Evolutionary conservation across 441 rosid species (phyloP).

Genomic region (Populus tomentosa): DNA sequence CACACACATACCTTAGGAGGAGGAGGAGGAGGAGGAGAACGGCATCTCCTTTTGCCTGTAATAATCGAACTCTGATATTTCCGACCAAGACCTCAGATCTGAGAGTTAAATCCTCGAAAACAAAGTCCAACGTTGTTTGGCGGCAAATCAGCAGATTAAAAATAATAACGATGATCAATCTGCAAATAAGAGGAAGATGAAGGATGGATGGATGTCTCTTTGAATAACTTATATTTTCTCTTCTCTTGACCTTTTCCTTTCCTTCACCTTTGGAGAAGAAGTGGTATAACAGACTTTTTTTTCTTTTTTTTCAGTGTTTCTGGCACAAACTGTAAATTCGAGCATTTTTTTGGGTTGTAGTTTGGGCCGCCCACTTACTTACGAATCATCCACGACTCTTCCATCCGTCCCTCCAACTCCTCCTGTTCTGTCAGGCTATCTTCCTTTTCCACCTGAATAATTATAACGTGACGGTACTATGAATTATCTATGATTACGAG

Average conservation of each 20-base stretch:
- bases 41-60: neutral
- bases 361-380: conserved; percentile 32
- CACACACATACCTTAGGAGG: neutral
- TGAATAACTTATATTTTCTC: neutral
- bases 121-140: neutral
- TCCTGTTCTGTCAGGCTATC: neutral
- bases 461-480: neutral
- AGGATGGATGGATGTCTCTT: neutral
- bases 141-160: neutral
- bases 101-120: neutral
- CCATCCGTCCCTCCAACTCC: neutral
- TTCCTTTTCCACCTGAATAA: neutral
- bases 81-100: neutral
- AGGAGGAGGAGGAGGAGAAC: neutral
- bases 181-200: neutral
- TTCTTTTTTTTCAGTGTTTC: conserved; percentile 22
- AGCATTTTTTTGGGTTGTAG: neutral
- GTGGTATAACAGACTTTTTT: neutral
- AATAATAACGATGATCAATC: neutral
- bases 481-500: neutral
- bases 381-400: conserved; percentile 62
- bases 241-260: conserved; percentile 4
- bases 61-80: neutral
- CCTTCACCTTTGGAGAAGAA: conserved; percentile 22
- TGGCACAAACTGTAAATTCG: conserved; percentile 55